These are phyloP conservation scores for Coemansia sp. DNA, from an alignment of 192 early-diverging fungal species.

Conservation along the genomic window DNA sequence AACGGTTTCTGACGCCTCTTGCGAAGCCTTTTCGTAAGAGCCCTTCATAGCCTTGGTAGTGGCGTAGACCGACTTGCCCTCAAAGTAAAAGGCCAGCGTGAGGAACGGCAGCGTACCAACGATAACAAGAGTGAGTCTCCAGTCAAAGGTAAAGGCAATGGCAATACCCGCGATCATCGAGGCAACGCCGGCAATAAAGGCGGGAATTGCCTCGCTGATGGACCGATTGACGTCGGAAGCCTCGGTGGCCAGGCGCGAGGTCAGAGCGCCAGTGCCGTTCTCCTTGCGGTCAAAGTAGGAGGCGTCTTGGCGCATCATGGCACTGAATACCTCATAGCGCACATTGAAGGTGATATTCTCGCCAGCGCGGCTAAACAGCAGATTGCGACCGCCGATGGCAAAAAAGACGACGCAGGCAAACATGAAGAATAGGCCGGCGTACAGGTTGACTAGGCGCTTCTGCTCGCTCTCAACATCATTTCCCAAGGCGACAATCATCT, in stretches of 20 bases:
- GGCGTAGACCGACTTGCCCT: slow-evolving; percentile 40
- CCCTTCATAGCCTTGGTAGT: slow-evolving; percentile 59
- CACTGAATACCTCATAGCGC: slow-evolving; percentile 63
- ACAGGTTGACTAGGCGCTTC: slow-evolving; percentile 49
- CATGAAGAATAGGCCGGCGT: slow-evolving; percentile 58
- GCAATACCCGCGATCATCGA: slow-evolving; percentile 45
- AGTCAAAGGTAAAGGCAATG: slow-evolving; percentile 71
- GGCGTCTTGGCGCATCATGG: slow-evolving; percentile 84
- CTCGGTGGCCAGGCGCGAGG: slow-evolving; percentile 78
- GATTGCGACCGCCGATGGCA: slow-evolving; percentile 53
- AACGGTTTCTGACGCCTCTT: slow-evolving; percentile 83
- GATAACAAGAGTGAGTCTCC: slow-evolving; percentile 82
- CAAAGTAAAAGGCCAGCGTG: slow-evolving; percentile 30
- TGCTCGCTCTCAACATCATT: slow-evolving; percentile 26
- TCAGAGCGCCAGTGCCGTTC: slow-evolving; percentile 76
- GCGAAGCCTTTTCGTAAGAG: slow-evolving; percentile 74
- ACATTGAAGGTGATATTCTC: slow-evolving; percentile 70
- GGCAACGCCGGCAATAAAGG: slow-evolving; percentile 20
- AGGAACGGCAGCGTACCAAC: slow-evolving; percentile 62
- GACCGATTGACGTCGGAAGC: slow-evolving; percentile 63
- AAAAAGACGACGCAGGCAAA: slow-evolving; percentile 62
- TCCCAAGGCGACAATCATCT: slow-evolving; percentile 37
- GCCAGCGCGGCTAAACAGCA: slow-evolving; percentile 63
- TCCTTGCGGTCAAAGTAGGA: slow-evolving; percentile 79
- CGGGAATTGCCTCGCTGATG: slow-evolving; percentile 42